Evolutionary conservation across 441 rosid genomes (phyloP).

Genomic region (Gossypium laxum): DNA sequence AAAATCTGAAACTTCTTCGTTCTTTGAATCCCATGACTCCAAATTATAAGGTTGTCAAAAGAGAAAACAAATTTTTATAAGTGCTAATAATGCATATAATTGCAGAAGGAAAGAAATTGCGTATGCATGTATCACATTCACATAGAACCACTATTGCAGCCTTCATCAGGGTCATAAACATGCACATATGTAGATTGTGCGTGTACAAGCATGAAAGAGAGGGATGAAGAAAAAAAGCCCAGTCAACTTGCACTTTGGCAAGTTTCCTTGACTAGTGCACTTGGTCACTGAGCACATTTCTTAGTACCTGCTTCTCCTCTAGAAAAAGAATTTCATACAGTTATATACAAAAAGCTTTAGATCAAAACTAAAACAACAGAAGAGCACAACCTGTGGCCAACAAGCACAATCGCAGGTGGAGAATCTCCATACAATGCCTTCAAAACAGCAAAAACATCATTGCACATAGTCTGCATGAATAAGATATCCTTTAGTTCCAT

Average conservation of each 20-base stretch:
- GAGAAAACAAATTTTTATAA: not conserved
- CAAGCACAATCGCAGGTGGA: constrained; percentile 84
- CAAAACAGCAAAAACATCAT: constrained; percentile 65
- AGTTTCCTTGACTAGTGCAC: not conserved
- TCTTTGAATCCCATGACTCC: constrained; percentile 4
- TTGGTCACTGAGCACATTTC: not conserved
- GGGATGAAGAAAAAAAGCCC: not conserved
- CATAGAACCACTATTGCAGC: not conserved
- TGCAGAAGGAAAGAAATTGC: not conserved
- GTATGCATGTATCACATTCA: not conserved
- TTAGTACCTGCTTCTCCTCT: not conserved
- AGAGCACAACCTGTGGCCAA: constrained; percentile 79
- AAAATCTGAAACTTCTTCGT: not conserved
- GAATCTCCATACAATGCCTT: constrained; percentile 79
- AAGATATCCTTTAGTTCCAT: not conserved
- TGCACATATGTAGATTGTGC: not conserved
- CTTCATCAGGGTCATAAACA: not conserved
- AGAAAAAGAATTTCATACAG: not conserved
- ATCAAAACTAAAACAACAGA: constrained; percentile 4
- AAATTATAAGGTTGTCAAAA: not conserved
- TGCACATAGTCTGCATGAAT: constrained; percentile 69
- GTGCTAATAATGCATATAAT: not conserved
- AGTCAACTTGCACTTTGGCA: not conserved
- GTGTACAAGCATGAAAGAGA: not conserved
- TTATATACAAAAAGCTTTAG: not conserved